Percentiles rank a stretch among this genome's conserved stretches.
phyloP scores from a whole-genome alignment of 495 filamentous ascomycete species.

The Aspergillus funiculosus region DNA sequence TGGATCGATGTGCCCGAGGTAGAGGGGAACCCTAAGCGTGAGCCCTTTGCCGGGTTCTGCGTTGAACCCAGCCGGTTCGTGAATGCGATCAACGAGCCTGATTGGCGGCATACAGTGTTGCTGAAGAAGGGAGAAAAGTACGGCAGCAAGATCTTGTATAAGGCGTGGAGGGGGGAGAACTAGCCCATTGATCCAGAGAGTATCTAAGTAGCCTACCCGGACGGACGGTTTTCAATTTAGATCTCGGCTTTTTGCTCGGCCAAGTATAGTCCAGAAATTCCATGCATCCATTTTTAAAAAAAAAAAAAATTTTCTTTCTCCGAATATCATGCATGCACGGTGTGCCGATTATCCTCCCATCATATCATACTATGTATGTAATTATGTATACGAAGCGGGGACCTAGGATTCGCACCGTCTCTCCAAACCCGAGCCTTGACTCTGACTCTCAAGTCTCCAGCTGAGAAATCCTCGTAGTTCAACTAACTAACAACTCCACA shows the following conservation, averaged over 20 bases:
- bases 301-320: too few relatives aligned
- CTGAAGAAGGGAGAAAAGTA: slow-evolving; percentile 75
- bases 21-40: slow-evolving; percentile 52
- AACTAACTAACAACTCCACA: too few relatives aligned
- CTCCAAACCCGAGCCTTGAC: too few relatives aligned
- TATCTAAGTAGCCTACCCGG: too few relatives aligned
- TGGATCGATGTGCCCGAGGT: slow-evolving; percentile 71
- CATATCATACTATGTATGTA: too few relatives aligned
- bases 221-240: slow-evolving; percentile 2
- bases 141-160: slow-evolving; percentile 72
- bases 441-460: too few relatives aligned
- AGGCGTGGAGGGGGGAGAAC: slow-evolving; percentile 66
- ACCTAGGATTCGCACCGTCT: too few relatives aligned
- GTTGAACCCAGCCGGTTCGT: slow-evolving; percentile 88
- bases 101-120: slow-evolving; percentile 71
- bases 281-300: background rate
- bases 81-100: slow-evolving; percentile 74
- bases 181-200: too few relatives aligned
- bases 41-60: slow-evolving; percentile 69
- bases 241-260: slow-evolving; percentile 6
- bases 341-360: slow-evolving; percentile 7
- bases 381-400: too few relatives aligned
- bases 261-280: background rate
- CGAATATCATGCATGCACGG: slow-evolving; percentile 1
- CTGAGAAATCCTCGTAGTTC: too few relatives aligned